Evolutionary conservation across 2,329 filamentous ascomycete species (phyloP), one percentile per base, ranked within the genome.

Genomic region (Metarhizium album): DNA sequence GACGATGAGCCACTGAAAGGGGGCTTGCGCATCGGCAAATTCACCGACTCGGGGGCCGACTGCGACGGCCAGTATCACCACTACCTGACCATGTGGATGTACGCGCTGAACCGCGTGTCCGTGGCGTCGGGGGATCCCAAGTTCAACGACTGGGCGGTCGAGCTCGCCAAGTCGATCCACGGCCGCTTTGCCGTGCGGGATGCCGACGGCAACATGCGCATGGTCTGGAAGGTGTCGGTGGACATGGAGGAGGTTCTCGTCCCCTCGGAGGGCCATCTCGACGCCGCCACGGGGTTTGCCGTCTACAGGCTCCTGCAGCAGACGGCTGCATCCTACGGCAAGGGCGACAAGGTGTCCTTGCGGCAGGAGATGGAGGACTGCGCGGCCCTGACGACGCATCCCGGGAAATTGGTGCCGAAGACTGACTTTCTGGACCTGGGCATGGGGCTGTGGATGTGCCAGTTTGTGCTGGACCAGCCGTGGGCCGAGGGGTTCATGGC

Each of bases 51-150:
- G 0, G 78, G 78, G 0, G 59, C 65, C 1, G 77, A 82, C 48
- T 68, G 71, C 7, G 79, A 82, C 59, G 78, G 79, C 2, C 79
- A 82, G 59, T 82, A 82, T 53, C 76, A 80, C 55, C 79, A 82
- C 57, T 82, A 82, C 55, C 65, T 82, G 20, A 81, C 77, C 0
- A 58, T 81, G 4, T 83, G 79, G 79, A 80, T 82, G 77, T 81
- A 80, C 59, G 77, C 78, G 2, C 67, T 82, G 4, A 80, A 79
- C 57, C 67, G 79, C 1, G 64, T 80, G 40, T 67, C 74, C 0
- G 53, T 73, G 35, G 77, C 74, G 2, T 70, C 72, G 1, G 65
- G 65, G 0, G 70, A 79, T 22, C 56, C 60, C 9, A 57, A 53
- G 7, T 81, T 73, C 54, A 80, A 80, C 54, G 62, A 66, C 27